Conservation (phyloP, 2,329 filamentous ascomycete genomes). For the Fusarium sp. region DNA sequence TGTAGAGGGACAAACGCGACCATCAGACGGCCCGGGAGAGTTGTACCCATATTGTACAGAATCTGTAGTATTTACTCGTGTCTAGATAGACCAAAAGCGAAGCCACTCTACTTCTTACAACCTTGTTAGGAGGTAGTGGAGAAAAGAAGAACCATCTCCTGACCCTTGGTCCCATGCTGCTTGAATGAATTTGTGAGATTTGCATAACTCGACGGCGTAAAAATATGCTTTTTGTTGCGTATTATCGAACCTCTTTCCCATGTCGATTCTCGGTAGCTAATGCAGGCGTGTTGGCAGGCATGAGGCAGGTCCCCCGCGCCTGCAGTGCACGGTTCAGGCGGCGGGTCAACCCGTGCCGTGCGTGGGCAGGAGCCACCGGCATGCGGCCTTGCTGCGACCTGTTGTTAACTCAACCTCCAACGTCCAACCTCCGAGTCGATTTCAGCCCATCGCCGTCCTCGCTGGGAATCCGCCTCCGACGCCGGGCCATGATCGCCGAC, state of each 20-base stretch:
- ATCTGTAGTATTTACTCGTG: slow-evolving; percentile 40
- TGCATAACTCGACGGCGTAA: slow-evolving; percentile 7
- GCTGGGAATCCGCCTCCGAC: slow-evolving; percentile 4
- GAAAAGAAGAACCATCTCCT: slow-evolving; percentile 35
- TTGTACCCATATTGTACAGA: slow-evolving; percentile 44
- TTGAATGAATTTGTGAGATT: slow-evolving; percentile 1
- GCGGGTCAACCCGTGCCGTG: slow-evolving; percentile 45
- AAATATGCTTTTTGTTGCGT: background rate
- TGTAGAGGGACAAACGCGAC: slow-evolving; percentile 29
- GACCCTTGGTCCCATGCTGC: slow-evolving; percentile 2
- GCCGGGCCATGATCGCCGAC: slow-evolving; percentile 48
- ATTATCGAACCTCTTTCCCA: background rate
- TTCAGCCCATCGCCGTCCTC: slow-evolving; percentile 3
- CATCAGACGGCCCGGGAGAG: background rate
- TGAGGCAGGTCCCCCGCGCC: slow-evolving; percentile 22
- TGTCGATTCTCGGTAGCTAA: slow-evolving; percentile 25
- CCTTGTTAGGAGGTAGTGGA: slow-evolving; percentile 1
- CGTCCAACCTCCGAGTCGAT: slow-evolving; percentile 7
- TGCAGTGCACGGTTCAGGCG: slow-evolving; percentile 42
- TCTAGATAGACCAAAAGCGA: slow-evolving; percentile 31
- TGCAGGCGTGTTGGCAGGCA: slow-evolving; percentile 16
- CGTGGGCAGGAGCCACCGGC: slow-evolving; percentile 33
- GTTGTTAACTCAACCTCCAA: slow-evolving; percentile 43
- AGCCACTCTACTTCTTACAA: slow-evolving; percentile 14
- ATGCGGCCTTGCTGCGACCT: slow-evolving; percentile 44